phyloP scores from a whole-genome alignment of 192 early-diverging fungal species.

The Umbelopsis sp. region DNA sequence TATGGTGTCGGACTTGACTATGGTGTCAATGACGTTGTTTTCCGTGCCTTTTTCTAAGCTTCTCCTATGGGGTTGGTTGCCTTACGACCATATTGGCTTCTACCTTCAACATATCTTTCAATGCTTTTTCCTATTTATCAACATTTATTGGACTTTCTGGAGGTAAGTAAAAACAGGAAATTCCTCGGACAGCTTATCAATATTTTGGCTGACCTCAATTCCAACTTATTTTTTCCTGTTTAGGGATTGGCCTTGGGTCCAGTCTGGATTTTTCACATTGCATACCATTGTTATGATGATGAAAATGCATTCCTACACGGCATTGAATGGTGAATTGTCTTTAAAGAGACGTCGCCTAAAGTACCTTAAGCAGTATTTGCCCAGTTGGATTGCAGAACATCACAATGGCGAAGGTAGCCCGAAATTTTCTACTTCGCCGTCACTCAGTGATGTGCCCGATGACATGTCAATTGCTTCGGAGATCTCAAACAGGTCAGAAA shows the following conservation, averaged over 20 bases:
- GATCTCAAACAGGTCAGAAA: neutral
- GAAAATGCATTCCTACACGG: conserved; percentile 95
- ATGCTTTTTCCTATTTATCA: conserved; percentile 57
- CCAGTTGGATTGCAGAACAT: conserved; percentile 25
- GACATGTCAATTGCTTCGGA: conserved; percentile 3
- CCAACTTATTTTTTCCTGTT: conserved; percentile 34
- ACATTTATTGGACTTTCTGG: conserved; percentile 62
- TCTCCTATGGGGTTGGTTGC: conserved; percentile 53
- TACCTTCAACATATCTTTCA: conserved; percentile 67
- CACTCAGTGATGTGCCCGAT: conserved; percentile 1
- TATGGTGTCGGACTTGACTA: conserved; percentile 67
- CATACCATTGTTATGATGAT: conserved; percentile 93
- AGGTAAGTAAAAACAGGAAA: conserved; percentile 34
- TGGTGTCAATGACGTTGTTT: conserved; percentile 69
- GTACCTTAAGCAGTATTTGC: conserved; percentile 35
- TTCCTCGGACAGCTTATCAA: neutral
- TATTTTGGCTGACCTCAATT: conserved; percentile 11
- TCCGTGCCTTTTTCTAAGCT: conserved; percentile 65
- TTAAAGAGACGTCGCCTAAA: conserved; percentile 41
- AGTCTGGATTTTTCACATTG: conserved; percentile 83
- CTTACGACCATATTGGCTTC: conserved; percentile 47
- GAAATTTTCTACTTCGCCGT: neutral
- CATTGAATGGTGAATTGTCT: conserved; percentile 77
- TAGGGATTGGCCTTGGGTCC: conserved; percentile 88
- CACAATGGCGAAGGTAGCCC: conserved; percentile 2